Evolutionary conservation across 768 basidiomycete species (phyloP).

Genomic region (Lepiota venenata): DNA sequence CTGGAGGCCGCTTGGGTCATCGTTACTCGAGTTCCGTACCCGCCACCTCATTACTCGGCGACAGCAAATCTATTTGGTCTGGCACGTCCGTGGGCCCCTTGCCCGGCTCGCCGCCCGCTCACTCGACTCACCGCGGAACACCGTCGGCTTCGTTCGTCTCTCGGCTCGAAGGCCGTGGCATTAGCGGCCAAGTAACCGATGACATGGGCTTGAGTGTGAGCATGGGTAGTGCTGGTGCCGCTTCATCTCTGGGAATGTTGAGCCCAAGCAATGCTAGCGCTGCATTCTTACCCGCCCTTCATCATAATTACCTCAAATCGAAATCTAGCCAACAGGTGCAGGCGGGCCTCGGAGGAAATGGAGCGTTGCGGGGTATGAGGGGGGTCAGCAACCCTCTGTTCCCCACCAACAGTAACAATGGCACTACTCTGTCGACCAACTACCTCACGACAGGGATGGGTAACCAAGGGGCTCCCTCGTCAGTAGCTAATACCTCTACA

Average conservation of each 20-base stretch:
- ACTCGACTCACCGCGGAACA: slow-evolving; percentile 33
- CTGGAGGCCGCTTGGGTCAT: slow-evolving; percentile 39
- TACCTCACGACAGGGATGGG: slow-evolving; percentile 25
- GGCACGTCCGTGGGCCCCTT: slow-evolving; percentile 36
- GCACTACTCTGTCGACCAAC: slow-evolving; percentile 21
- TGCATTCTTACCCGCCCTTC: slow-evolving; percentile 74
- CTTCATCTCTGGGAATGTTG: slow-evolving; percentile 34
- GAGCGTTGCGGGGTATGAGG: slow-evolving; percentile 24
- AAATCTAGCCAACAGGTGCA: slow-evolving; percentile 39
- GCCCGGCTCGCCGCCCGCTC: slow-evolving; percentile 28
- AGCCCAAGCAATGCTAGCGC: slow-evolving; percentile 78
- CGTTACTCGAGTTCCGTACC: slow-evolving; percentile 85
- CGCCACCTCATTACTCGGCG: slow-evolving; percentile 69
- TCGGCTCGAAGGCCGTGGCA: slow-evolving; percentile 26
- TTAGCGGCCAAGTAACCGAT: slow-evolving; percentile 20
- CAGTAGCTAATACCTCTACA: slow-evolving; percentile 31
- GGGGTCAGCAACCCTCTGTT: slow-evolving; percentile 29
- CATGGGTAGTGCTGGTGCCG: slow-evolving; percentile 27
- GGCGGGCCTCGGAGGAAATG: slow-evolving; percentile 17
- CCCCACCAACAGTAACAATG: slow-evolving; percentile 5
- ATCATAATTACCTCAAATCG: slow-evolving; percentile 57
- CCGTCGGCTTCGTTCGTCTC: slow-evolving; percentile 56
- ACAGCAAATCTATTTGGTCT: slow-evolving; percentile 81
- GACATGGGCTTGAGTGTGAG: slow-evolving; percentile 33
- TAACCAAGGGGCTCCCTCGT: slow-evolving; percentile 23